phyloP scores from a whole-genome alignment of 1,139 yeast species.

The Saccharomycopsis crataegensis region DNA sequence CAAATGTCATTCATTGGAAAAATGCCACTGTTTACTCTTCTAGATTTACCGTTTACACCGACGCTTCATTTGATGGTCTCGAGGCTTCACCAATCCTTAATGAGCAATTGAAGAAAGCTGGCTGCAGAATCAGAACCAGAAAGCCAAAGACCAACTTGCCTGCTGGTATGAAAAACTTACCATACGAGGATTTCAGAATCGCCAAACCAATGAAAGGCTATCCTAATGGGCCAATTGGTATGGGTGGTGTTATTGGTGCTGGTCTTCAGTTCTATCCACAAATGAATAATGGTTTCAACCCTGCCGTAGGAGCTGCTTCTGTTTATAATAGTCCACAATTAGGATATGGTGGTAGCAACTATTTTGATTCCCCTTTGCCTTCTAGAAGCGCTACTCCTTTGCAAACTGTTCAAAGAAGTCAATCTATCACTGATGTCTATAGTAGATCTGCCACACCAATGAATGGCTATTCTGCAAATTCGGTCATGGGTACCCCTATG shows the following conservation, averaged over 20 bases:
- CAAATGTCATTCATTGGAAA: conserved; percentile 17
- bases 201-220: conserved; percentile 5
- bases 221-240: background rate
- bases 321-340: background rate
- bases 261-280: conserved; percentile 1
- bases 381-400: conserved; percentile 11
- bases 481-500: conserved; percentile 6
- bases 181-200: conserved; percentile 3
- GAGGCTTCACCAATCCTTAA: conserved; percentile 29
- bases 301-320: background rate
- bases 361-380: conserved; percentile 7
- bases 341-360: background rate
- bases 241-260: background rate
- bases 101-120: conserved; percentile 30
- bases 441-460: conserved; percentile 9
- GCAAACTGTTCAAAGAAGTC: background rate
- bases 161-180: background rate
- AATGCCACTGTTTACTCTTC: conserved; percentile 16
- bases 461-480: background rate
- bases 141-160: conserved; percentile 22
- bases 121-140: conserved; percentile 30
- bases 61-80: conserved; percentile 31
- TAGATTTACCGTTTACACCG: conserved; percentile 28
- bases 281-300: background rate
- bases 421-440: conserved; percentile 7